Percentiles rank a stretch among this genome's conserved stretches.
These are phyloP conservation scores for Russula compacta DNA, from an alignment of 768 basidiomycete genomes.

Conservation along the genomic window DNA sequence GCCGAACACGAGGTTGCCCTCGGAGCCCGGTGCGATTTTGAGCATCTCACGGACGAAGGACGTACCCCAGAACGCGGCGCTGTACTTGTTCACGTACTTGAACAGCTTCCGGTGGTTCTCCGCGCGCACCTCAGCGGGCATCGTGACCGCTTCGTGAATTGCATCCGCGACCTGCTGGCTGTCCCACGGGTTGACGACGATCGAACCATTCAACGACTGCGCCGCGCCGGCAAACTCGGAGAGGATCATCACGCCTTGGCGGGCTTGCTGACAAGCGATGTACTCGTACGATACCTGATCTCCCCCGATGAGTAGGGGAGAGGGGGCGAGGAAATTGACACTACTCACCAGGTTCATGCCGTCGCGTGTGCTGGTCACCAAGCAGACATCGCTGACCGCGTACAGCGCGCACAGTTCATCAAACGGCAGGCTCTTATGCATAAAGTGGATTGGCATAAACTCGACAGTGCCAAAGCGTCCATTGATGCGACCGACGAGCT, in stretches of 20 bases:
- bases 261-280: constrained; percentile 86
- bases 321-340: constrained; percentile 22
- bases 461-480: constrained; percentile 98
- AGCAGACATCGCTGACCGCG: constrained; percentile 90
- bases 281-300: constrained; percentile 95
- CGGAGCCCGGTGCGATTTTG: constrained; percentile 32
- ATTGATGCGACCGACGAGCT: constrained; percentile 96
- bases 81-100: constrained; percentile 95
- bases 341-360: constrained; percentile 95
- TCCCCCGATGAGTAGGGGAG: neutral
- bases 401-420: constrained; percentile 98
- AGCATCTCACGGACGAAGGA: constrained; percentile 84
- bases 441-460: constrained; percentile 99
- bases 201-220: constrained; percentile 87
- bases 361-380: constrained; percentile 91
- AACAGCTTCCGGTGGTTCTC: constrained; percentile 94
- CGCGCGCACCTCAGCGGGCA: constrained; percentile 71
- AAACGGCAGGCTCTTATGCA: constrained; percentile 91
- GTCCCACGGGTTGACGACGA: constrained; percentile 99
- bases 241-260: constrained; percentile 94
- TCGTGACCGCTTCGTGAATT: constrained; percentile 92
- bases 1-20: constrained; percentile 12
- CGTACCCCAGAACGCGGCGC: constrained; percentile 85
- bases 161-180: constrained; percentile 96
- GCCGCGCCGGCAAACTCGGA: constrained; percentile 98